These are phyloP conservation scores for Herpotrichia juniperi DNA, from an alignment of 2,329 filamentous ascomycete genomes.

Conservation along the genomic window DNA sequence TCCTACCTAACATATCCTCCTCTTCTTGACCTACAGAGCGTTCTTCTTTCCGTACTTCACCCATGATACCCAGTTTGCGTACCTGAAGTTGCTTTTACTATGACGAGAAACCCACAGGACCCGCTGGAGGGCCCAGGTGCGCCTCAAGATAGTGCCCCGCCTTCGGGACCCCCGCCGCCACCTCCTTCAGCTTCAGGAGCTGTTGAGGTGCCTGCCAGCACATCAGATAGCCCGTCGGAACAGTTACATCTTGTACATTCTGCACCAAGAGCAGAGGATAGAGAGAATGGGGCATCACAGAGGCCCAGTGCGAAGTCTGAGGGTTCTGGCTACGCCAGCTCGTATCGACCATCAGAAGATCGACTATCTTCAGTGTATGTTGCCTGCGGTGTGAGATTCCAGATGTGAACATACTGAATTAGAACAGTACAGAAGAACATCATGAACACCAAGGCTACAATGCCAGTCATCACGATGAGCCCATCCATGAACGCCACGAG, in stretches of 20 bases:
- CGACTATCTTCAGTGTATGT: background rate
- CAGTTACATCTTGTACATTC: too few species aligned
- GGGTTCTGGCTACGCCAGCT: constrained; percentile 31
- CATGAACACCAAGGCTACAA: constrained; percentile 18
- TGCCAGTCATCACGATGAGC: constrained; percentile 18
- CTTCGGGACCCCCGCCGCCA: background rate
- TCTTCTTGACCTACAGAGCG: background rate
- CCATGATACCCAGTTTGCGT: background rate
- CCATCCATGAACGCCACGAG: constrained; percentile 22
- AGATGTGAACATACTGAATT: background rate
- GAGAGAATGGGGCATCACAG: constrained; percentile 10
- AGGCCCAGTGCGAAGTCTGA: constrained; percentile 26
- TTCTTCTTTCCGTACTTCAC: background rate
- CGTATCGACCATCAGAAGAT: constrained; percentile 27
- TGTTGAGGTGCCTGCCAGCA: constrained; percentile 18
- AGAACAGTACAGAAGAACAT: background rate
- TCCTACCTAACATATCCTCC: background rate
- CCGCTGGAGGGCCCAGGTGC: background rate
- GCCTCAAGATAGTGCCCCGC: constrained; percentile 5
- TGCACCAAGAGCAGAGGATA: constrained; percentile 1
- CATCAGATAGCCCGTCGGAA: constrained; percentile 11
- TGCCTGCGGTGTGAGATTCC: too few species aligned
- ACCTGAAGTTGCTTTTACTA: background rate
- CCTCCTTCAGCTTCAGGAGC: background rate
- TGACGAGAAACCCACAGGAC: background rate